These are phyloP conservation scores for Tricholoma saponaceum DNA, from an alignment of 768 basidiomycete genomes.

Conservation along the genomic window DNA sequence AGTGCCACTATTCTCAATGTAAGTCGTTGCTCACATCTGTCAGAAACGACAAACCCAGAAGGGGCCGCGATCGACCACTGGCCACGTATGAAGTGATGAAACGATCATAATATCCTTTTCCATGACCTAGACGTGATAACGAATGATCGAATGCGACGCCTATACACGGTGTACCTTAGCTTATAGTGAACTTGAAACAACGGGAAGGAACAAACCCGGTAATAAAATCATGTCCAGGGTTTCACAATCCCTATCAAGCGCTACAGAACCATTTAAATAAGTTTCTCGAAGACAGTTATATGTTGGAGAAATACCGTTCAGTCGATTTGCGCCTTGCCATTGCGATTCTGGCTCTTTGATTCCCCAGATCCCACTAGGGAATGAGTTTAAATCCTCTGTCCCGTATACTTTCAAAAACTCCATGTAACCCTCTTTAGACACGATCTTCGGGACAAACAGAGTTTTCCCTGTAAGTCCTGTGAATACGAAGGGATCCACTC, in stretches of 20 bases:
- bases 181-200: background rate
- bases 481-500: background rate
- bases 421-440: slow-evolving; percentile 46
- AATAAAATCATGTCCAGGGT: slow-evolving; percentile 61
- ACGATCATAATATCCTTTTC: slow-evolving; percentile 80
- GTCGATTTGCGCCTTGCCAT: slow-evolving; percentile 41
- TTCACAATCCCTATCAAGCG: slow-evolving; percentile 31
- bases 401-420: slow-evolving; percentile 62
- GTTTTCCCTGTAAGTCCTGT: slow-evolving; percentile 44
- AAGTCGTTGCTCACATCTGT: slow-evolving; percentile 4
- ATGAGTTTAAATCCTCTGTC: slow-evolving; percentile 49
- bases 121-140: slow-evolving; percentile 71
- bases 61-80: slow-evolving; percentile 40
- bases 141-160: slow-evolving; percentile 74
- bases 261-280: slow-evolving; percentile 22
- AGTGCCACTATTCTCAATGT: slow-evolving; percentile 48
- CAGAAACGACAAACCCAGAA: slow-evolving; percentile 46
- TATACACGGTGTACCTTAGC: slow-evolving; percentile 17
- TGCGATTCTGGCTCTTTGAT: slow-evolving; percentile 60
- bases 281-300: background rate
- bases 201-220: slow-evolving; percentile 42
- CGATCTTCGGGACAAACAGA: slow-evolving; percentile 69
- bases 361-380: slow-evolving; percentile 68
- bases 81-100: slow-evolving; percentile 58
- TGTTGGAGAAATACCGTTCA: slow-evolving; percentile 40